These are phyloP conservation scores for Trichophyton benhamiae DNA, from an alignment of 2,329 filamentous ascomycete genomes.

Conservation along the genomic window DNA sequence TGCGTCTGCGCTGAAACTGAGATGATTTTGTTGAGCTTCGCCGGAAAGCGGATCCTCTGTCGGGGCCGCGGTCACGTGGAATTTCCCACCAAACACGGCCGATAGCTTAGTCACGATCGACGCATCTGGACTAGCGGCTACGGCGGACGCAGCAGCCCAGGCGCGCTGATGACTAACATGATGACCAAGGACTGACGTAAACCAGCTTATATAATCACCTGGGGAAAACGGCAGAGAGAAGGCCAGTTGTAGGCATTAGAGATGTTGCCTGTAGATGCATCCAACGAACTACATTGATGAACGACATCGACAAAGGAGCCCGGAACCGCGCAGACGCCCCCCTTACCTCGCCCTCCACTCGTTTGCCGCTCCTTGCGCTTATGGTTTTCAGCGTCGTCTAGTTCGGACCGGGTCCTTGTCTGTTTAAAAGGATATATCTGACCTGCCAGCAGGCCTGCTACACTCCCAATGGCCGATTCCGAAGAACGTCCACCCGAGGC, in stretches of 20 bases:
- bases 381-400: slow-evolving; percentile 3
- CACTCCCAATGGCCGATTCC: slow-evolving; percentile 12
- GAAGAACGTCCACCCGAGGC: slow-evolving; percentile 6
- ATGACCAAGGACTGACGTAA: not conserved
- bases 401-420: slow-evolving; percentile 7
- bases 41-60: not conserved
- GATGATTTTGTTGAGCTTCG: slow-evolving; percentile 3
- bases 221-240: not conserved
- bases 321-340: not conserved
- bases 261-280: not conserved
- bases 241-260: not conserved
- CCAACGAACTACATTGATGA: not conserved
- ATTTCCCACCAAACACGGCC: not conserved
- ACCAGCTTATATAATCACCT: not conserved
- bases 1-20: not conserved
- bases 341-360: not conserved
- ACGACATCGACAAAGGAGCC: not conserved
- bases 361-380: not conserved
- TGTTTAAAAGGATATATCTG: not conserved
- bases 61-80: not conserved
- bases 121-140: not conserved
- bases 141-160: not conserved
- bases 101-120: not conserved
- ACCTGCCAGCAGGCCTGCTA: not conserved
- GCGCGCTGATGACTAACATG: not conserved